Conservation (phyloP, 2,329 filamentous ascomycete species). For the Arthrocladium fulminans region DNA sequence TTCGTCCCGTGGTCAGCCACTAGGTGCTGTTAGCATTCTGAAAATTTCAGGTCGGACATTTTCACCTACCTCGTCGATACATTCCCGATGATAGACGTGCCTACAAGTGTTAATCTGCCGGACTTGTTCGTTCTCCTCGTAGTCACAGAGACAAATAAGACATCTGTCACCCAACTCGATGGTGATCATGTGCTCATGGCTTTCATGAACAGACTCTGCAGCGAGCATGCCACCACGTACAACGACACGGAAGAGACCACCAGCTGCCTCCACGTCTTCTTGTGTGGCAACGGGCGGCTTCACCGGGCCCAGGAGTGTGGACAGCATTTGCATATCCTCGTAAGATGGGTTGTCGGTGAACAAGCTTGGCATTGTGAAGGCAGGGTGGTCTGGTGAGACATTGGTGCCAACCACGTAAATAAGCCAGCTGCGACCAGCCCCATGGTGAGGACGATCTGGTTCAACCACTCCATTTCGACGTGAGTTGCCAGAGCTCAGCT, state of each 20-base stretch:
- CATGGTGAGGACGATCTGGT: conserved; percentile 42
- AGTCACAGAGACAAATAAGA: conserved; percentile 58
- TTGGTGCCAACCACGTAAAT: conserved; percentile 64
- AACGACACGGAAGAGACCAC: conserved; percentile 50
- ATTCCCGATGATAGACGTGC: conserved; percentile 59
- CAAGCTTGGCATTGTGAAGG: conserved; percentile 59
- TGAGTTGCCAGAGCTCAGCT: conserved; percentile 53
- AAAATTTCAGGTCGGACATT: conserved; percentile 7
- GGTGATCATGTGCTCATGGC: conserved; percentile 27
- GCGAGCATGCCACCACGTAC: conserved; percentile 35
- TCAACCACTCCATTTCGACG: conserved; percentile 57
- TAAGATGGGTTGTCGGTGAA: conserved; percentile 63
- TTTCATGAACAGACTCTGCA: conserved; percentile 39
- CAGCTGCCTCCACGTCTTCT: conserved; percentile 54
- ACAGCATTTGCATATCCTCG: conserved; percentile 63
- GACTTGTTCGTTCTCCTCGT: conserved; percentile 53
- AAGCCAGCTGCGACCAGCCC: conserved; percentile 57
- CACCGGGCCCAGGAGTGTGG: conserved; percentile 56
- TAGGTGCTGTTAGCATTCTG: conserved; percentile 31
- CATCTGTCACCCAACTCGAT: conserved; percentile 45
- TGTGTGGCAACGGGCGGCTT: conserved; percentile 60
- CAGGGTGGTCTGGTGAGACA: conserved; percentile 61
- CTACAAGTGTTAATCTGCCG: conserved; percentile 54
- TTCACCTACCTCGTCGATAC: conserved; percentile 56
- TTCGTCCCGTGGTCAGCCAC: conserved; percentile 61